phyloP scores from a whole-genome alignment of 441 rosid species.

The Populus trichocarpa region DNA sequence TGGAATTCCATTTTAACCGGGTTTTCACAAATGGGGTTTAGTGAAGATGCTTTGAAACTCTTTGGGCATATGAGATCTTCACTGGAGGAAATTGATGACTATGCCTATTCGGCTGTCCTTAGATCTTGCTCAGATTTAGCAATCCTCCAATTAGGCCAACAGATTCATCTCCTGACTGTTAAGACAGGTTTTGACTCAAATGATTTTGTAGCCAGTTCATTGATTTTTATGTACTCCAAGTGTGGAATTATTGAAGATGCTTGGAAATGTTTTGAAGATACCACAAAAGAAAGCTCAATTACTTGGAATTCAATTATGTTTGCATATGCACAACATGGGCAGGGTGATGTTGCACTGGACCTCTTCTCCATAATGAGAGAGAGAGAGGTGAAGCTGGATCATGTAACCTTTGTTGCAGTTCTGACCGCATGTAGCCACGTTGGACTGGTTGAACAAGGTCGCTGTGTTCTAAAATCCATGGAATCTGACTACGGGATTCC shows the following conservation, averaged over 20 bases:
- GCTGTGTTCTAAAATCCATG: constrained; percentile 48
- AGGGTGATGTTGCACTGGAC: constrained; percentile 31
- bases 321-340: constrained; percentile 73
- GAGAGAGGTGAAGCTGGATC: constrained; percentile 25
- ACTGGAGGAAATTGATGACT: constrained; percentile 50
- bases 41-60: constrained; percentile 52
- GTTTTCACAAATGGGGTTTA: constrained; percentile 52
- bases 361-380: constrained; percentile 37
- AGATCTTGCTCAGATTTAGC: constrained; percentile 79
- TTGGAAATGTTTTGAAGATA: constrained; percentile 47
- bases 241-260: constrained; percentile 66
- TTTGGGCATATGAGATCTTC: constrained; percentile 47
- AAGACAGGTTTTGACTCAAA: constrained; percentile 59
- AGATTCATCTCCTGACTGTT: constrained; percentile 52
- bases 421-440: constrained; percentile 81
- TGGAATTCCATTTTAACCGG: constrained; percentile 79
- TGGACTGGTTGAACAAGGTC: constrained; percentile 65
- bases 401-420: constrained; percentile 63
- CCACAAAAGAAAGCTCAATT: constrained; percentile 44
- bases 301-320: constrained; percentile 69
- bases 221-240: constrained; percentile 75
- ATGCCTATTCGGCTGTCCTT: constrained; percentile 67
- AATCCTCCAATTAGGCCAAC: constrained; percentile 63
- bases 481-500: constrained; percentile 50
- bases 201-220: constrained; percentile 65